Percentiles rank a stretch among this genome's conserved stretches.
phyloP scores from a whole-genome alignment of 164 flowering plant genomes.

The Tetracentron sinense region DNA sequence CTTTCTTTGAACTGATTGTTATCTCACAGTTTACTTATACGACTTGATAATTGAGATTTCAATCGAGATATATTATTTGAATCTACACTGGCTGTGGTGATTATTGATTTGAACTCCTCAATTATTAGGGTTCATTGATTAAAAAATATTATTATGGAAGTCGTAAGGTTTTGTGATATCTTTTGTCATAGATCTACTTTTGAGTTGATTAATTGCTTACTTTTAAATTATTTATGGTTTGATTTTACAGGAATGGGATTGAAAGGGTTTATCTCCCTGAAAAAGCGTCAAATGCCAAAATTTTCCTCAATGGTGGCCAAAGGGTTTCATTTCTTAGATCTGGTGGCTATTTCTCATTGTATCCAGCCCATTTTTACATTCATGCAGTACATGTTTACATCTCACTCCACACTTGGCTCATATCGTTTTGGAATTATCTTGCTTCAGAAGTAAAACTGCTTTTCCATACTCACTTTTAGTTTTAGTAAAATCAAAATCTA shows the following conservation, averaged over 20 bases:
- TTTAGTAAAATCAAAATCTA: too few relatives aligned
- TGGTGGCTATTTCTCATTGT: conserved; percentile 97
- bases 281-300: conserved; percentile 61
- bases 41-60: too few relatives aligned
- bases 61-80: too few relatives aligned
- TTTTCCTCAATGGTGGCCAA: conserved; percentile 88
- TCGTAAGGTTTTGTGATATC: background rate
- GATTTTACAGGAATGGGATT: conserved; percentile 43
- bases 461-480: too few relatives aligned
- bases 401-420: background rate
- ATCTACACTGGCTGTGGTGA: too few relatives aligned
- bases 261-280: conserved; percentile 56
- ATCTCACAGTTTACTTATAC: too few relatives aligned
- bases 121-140: too few relatives aligned
- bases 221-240: conserved; percentile 9
- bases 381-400: background rate
- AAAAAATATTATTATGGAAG: too few relatives aligned
- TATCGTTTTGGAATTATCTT: too few relatives aligned
- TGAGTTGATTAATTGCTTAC: background rate
- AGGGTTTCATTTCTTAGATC: conserved; percentile 75
- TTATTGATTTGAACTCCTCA: too few relatives aligned
- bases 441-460: too few relatives aligned
- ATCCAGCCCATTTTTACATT: conserved; percentile 38
- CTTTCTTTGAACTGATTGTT: too few relatives aligned
- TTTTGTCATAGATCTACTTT: background rate